Evolutionary conservation across 2,329 filamentous ascomycete genomes (phyloP), one percentile per base, ranked within the genome.

Genomic region (Diaporthe ampelina): DNA sequence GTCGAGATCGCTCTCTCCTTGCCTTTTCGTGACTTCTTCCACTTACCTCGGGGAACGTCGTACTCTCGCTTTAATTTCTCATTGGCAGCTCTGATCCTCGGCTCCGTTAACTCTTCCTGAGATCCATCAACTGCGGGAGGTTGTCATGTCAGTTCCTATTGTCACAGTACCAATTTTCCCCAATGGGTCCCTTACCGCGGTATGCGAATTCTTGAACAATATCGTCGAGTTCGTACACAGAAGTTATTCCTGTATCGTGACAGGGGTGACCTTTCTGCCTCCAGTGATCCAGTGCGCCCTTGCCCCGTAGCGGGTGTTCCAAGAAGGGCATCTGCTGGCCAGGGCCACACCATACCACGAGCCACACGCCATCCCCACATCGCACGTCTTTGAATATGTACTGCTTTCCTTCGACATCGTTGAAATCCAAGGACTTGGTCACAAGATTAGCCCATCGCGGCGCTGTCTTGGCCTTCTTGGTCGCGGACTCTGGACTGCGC

Each of bases 301-400:
- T 37, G 37, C 21, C 19, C 58, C 54, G 24, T 7, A 72, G 37
- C 1, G 70, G 70, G 19, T 56, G 70, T 24, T 45, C 26, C 2
- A 29, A 13, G 48, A 72, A 72, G 1, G 13, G 19, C 15, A 21
- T 13, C 6, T 4, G 17, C 37, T 32, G 26, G 11, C 24, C 48
- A 7, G 29, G 19, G 26, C 54, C 37, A 21, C 70, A 72, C 24
- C 26, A 50, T 19, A 72, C 63, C 17, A 67, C 70, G 32, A 43
- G 32, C 48, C 45, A 57, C 21, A 48, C 19, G 21, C 70, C 58
- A 6, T 19, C n/a, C 8, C 70, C 50, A 24, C 70, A 72, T 37
- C 58, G 35, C 10, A n/a, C 13, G 48, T 72, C 70, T 45, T 56
- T 54, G 58, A 72, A 72, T 19, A 72, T 65, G 21, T 56, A 72